Percentiles rank a stretch among this genome's conserved stretches.
These are phyloP conservation scores for Petunia secreta DNA, from an alignment of 257 asterid genomes.

Conservation along the genomic window DNA sequence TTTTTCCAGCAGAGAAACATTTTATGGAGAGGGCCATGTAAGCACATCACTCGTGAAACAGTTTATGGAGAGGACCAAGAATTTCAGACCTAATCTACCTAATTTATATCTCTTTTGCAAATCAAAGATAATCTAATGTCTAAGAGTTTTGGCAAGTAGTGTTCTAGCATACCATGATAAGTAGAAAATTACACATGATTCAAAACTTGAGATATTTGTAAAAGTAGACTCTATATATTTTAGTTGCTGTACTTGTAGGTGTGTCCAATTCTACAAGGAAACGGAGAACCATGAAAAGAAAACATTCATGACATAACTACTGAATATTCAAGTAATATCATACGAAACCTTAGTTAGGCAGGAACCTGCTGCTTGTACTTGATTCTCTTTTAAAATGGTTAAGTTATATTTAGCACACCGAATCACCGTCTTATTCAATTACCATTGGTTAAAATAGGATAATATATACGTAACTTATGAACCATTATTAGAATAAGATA, in stretches of 20 bases:
- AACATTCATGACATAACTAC: neutral
- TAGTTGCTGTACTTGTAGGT: neutral
- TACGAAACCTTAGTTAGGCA: neutral
- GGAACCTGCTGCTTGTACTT: slow-evolving; percentile 9
- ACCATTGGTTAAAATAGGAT: neutral
- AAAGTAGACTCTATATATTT: neutral
- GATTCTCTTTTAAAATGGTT: neutral
- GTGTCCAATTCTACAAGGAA: neutral
- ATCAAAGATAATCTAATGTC: too few species aligned
- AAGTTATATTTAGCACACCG: neutral
- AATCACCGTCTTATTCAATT: neutral
- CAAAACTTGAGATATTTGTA: neutral
- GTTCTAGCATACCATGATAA: too few species aligned
- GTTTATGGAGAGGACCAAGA: too few species aligned
- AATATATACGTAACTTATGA: neutral
- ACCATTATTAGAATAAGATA: neutral
- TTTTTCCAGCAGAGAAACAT: too few species aligned
- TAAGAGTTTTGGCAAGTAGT: too few species aligned
- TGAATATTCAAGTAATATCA: too few species aligned
- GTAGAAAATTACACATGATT: neutral
- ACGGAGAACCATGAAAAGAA: slow-evolving; percentile 8
- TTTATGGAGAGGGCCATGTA: too few species aligned
- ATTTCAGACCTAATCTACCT: too few species aligned
- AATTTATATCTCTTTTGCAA: too few species aligned
- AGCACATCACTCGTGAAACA: too few species aligned